These are phyloP conservation scores for Botrytis paeoniae DNA, from an alignment of 2,329 filamentous ascomycete genomes.

Conservation along the genomic window DNA sequence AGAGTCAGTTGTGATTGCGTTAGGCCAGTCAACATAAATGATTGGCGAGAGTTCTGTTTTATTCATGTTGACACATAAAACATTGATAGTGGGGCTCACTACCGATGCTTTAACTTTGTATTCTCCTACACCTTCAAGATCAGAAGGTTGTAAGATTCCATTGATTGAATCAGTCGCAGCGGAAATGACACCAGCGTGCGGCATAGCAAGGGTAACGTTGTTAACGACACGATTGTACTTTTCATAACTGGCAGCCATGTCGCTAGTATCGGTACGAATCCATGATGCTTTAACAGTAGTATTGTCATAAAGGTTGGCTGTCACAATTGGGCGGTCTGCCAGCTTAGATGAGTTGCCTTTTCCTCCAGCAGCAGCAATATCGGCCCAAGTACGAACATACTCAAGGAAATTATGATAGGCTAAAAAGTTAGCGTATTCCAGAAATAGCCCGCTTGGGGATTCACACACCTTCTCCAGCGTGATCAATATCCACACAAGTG, in stretches of 20 bases:
- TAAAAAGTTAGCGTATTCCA: conserved; percentile 22
- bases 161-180: conserved; percentile 63
- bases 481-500: conserved; percentile 67
- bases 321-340: conserved; percentile 53
- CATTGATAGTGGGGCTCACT: conserved; percentile 67
- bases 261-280: conserved; percentile 55
- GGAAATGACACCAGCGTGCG: conserved; percentile 64
- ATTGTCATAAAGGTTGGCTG: conserved; percentile 66
- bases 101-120: conserved; percentile 68
- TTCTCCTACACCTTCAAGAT: conserved; percentile 62
- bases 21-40: conserved; percentile 60
- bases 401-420: conserved; percentile 66
- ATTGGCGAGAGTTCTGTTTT: conserved; percentile 58
- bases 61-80: conserved; percentile 67
- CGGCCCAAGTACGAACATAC: conserved; percentile 57
- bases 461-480: conserved; percentile 58
- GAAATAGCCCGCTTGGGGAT: too few species aligned
- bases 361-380: conserved; percentile 42
- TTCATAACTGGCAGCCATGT: conserved; percentile 51
- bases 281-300: conserved; percentile 68
- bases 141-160: conserved; percentile 65
- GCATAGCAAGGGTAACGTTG: conserved; percentile 75
- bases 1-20: conserved; percentile 36
- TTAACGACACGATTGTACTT: conserved; percentile 60
- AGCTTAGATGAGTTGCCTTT: conserved; percentile 45